phyloP scores from a whole-genome alignment of 1,284 basidiomycete genomes.

The Marasmius fiardii region DNA sequence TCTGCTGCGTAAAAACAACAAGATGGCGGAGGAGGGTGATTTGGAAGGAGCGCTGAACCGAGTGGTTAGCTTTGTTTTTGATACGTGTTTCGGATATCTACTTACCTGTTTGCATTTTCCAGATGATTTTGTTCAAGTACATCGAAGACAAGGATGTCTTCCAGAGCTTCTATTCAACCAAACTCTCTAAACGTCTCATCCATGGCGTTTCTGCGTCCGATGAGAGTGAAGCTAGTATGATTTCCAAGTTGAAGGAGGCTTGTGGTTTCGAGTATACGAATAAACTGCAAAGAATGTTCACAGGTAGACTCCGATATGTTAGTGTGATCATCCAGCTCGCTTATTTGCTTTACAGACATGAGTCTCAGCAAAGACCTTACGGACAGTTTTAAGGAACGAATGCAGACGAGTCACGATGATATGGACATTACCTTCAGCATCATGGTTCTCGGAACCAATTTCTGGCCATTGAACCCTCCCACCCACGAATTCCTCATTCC shows the following conservation, averaged over 20 bases:
- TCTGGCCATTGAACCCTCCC: conserved; percentile 91
- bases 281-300: conserved; percentile 99
- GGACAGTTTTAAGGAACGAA: conserved; percentile 94
- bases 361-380: conserved; percentile 95
- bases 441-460: conserved; percentile 94
- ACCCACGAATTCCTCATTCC: conserved; percentile 89
- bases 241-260: conserved; percentile 96
- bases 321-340: not conserved
- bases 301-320: conserved; percentile 48
- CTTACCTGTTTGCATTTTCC: conserved; percentile 5
- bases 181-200: conserved; percentile 93
- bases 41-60: conserved; percentile 89
- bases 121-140: conserved; percentile 99
- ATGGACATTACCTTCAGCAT: conserved; percentile 90
- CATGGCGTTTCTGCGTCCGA: conserved; percentile 93
- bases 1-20: conserved; percentile 93
- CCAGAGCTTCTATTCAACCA: conserved; percentile 98
- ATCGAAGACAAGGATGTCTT: conserved; percentile 99
- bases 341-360: conserved; percentile 64
- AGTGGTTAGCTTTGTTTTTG: conserved; percentile 57
- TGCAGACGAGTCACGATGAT: conserved; percentile 81
- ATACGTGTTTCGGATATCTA: conserved; percentile 6
- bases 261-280: conserved; percentile 99
- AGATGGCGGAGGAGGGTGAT: conserved; percentile 89
- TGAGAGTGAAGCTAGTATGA: conserved; percentile 98